Conservation (phyloP, 805 yeast species). For the Lipomyces chichibuensis region DNA sequence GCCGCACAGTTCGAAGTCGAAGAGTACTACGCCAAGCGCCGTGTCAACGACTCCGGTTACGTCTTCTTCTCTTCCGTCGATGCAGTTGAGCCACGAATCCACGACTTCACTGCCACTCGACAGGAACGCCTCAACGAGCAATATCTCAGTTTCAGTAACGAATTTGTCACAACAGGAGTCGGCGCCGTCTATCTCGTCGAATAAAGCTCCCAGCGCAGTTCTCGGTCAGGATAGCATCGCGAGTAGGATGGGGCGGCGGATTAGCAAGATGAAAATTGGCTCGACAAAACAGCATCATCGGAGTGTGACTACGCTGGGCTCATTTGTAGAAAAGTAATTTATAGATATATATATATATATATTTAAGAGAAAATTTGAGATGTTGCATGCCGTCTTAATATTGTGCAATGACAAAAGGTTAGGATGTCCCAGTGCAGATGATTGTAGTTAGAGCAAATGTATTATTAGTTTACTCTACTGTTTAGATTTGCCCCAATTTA, state of each 20-base stretch:
- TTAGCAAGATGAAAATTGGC: slow-evolving; percentile 12
- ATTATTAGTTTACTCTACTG: background rate
- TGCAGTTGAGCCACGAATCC: background rate
- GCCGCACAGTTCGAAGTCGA: background rate
- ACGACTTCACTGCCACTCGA: background rate
- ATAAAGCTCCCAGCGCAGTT: background rate
- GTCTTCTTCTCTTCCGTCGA: background rate
- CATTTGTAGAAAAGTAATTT: background rate
- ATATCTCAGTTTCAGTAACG: background rate
- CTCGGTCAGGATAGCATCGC: background rate
- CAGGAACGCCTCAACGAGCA: background rate
- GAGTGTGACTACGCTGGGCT: background rate
- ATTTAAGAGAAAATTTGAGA: background rate
- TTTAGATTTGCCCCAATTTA: background rate
- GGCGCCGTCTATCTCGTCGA: background rate
- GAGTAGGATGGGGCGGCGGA: slow-evolving; percentile 9
- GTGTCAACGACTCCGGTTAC: background rate
- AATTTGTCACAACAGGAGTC: background rate
- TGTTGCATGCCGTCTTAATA: background rate
- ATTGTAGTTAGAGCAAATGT: background rate
- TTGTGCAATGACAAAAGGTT: background rate
- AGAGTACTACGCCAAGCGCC: background rate
- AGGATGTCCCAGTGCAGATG: background rate
- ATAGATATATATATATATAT: background rate
- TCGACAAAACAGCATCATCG: background rate